Evolutionary conservation across 345 rosid genomes (phyloP).

Genomic region (Psidium friedrichsthalianum): DNA sequence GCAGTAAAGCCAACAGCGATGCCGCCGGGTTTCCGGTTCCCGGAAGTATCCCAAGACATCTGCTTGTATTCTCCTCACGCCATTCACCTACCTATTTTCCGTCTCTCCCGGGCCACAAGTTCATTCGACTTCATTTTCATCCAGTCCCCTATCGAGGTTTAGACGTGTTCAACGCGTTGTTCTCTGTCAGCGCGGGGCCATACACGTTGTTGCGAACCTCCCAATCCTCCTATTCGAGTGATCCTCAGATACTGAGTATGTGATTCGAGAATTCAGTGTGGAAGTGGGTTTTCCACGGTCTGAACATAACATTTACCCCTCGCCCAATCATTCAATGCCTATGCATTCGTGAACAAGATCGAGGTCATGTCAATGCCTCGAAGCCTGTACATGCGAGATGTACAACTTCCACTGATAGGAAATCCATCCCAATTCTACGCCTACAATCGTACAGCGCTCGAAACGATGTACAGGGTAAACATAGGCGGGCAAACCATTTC

Average conservation of each 20-base stretch:
- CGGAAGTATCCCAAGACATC: not conserved
- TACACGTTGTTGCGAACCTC: conserved; percentile 10
- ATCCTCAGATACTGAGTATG: not conserved
- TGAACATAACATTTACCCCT: conserved; percentile 9
- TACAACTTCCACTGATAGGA: not conserved
- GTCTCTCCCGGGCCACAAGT: conserved; percentile 6
- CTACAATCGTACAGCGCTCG: not conserved
- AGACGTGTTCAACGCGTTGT: not conserved
- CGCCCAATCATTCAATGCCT: not conserved
- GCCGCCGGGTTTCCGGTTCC: not conserved
- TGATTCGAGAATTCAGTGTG: conserved; percentile 10
- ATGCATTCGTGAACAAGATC: conserved; percentile 2
- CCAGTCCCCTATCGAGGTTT: conserved; percentile 1
- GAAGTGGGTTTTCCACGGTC: not conserved
- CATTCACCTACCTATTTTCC: conserved; percentile 9
- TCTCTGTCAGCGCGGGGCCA: conserved; percentile 2
- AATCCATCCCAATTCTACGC: not conserved
- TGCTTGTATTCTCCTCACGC: not conserved
- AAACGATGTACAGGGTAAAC: conserved; percentile 14
- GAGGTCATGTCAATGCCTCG: conserved; percentile 17
- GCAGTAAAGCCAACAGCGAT: not conserved
- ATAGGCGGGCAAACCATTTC: conserved; percentile 5
- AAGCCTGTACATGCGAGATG: conserved; percentile 7
- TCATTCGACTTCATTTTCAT: conserved; percentile 18
- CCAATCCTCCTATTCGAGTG: conserved; percentile 1